Percentiles rank a stretch among this genome's conserved stretches.
phyloP scores from a whole-genome alignment of 371 early-diverging fungal species.

The Basidiobolus meristosporus region DNA sequence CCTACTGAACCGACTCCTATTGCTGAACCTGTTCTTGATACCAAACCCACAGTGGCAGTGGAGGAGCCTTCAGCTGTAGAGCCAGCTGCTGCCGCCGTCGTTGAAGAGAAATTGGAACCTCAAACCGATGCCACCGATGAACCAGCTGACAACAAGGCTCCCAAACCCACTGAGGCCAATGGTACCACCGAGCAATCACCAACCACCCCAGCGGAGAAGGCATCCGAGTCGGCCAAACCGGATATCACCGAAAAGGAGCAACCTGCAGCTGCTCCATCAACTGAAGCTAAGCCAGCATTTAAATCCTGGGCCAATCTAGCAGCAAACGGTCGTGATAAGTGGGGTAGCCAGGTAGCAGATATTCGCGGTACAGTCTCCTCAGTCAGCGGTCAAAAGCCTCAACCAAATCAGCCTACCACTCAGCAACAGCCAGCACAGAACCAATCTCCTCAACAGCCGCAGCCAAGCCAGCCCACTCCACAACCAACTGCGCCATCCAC shows the following conservation, averaged over 20 bases:
- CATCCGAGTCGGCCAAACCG: constrained; percentile 2
- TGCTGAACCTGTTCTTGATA: constrained; percentile 2
- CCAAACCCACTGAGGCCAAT: background rate
- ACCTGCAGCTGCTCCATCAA: constrained; percentile 4
- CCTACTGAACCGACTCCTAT: constrained; percentile 1
- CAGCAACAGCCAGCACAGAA: constrained; percentile 9
- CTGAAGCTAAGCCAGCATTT: constrained; percentile 8
- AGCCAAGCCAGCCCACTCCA: constrained; percentile 4
- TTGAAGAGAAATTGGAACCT: background rate
- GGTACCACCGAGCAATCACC: constrained; percentile 1
- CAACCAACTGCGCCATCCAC: constrained; percentile 8
- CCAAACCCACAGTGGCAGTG: background rate
- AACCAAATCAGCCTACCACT: constrained; percentile 4
- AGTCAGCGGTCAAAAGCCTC: too few relatives aligned
- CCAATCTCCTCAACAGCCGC: constrained; percentile 8
- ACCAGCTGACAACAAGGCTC: background rate
- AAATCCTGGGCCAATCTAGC: constrained; percentile 35
- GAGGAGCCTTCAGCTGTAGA: constrained; percentile 1
- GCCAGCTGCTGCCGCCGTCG: background rate
- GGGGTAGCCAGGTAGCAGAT: constrained; percentile 14
- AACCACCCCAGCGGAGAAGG: constrained; percentile 5
- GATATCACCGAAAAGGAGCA: constrained; percentile 5
- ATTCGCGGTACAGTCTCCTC: constrained; percentile 10
- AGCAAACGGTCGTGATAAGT: constrained; percentile 11
- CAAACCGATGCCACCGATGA: background rate